Base-by-base conservation (phyloP, 305 asterid genomes). In the Plantago lanceolata region DNA sequence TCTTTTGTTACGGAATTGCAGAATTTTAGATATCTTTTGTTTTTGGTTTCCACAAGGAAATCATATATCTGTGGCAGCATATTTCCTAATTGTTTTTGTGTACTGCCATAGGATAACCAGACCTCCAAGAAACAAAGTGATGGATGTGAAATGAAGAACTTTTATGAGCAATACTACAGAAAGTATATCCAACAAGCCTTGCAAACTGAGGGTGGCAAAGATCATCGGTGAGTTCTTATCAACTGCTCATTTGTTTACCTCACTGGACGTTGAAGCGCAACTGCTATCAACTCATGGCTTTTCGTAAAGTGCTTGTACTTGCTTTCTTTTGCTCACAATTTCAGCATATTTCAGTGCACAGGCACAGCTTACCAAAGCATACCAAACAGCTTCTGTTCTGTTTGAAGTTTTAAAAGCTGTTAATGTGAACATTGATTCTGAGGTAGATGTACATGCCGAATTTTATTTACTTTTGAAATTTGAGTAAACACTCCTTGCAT, bases 121-220 rank as follows among this genome's bases (percentile, higher is more conserved):
- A 95, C 96, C 53, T 90, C 99, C 57, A 76, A 71, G 82, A 71
- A 82, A 96, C 97, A 81, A 87, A 96, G 77, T 65, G 99, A 93
- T 71, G 97, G 96, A 18, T 94, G 95, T 58, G 99, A 93, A 82
- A 90, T 93, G 99, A 97, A 93, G 84, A 90, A 95, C 86, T 93
- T 93, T 81, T 93, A 93, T 77, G 97, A 90, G 77, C 96, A 84
- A 81, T 93, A 93, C 82, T 88, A 93, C 85, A 90, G 81, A 73
- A 90, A 93, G 73, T 93, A 93, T 75, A 90, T 93, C 62, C 95
- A 90, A 78, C 95, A 90, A 78, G 99, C 99, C 72, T 80, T 93
- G 83, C 99, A 93, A 79, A 93, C 86, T 80, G 97, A 92, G 60
- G 92, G 95, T 31, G 99, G 84, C 65, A 90, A 85, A 78, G 97